Percentiles rank a stretch among this genome's conserved stretches.
Evolutionary conservation across 768 basidiomycete genomes (phyloP).

Genomic region (Gymnopilus dilepis): DNA sequence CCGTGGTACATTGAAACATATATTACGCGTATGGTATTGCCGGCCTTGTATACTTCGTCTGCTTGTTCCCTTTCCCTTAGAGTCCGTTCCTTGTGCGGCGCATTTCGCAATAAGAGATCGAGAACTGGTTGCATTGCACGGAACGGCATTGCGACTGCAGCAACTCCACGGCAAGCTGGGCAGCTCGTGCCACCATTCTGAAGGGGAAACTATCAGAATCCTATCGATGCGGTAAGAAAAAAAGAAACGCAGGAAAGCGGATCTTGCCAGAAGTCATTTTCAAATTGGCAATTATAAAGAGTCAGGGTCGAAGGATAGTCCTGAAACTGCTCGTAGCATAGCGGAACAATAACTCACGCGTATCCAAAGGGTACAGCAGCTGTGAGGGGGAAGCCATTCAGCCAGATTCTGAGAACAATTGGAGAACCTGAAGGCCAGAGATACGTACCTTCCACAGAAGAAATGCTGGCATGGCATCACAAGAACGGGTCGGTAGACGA

Average conservation of each 20-base stretch:
- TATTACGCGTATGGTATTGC: slow-evolving; percentile 67
- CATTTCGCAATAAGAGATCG: slow-evolving; percentile 72
- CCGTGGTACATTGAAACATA: neutral
- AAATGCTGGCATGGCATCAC: slow-evolving; percentile 89
- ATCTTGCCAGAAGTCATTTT: too few relatives aligned
- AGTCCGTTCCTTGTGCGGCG: slow-evolving; percentile 70
- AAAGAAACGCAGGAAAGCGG: neutral
- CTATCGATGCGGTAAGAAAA: too few relatives aligned
- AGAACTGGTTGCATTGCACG: slow-evolving; percentile 75
- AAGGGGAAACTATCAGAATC: slow-evolving; percentile 10
- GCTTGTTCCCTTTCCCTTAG: slow-evolving; percentile 80
- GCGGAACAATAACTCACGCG: slow-evolving; percentile 59
- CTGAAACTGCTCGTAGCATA: slow-evolving; percentile 7
- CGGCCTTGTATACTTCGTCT: slow-evolving; percentile 76
- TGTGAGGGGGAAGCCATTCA: slow-evolving; percentile 31
- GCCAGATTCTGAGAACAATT: slow-evolving; percentile 2
- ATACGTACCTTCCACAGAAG: slow-evolving; percentile 82
- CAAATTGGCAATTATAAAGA: too few relatives aligned
- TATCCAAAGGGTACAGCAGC: slow-evolving; percentile 86
- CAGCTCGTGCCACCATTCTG: slow-evolving; percentile 88
- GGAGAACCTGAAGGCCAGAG: slow-evolving; percentile 3
- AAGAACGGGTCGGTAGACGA: slow-evolving; percentile 82
- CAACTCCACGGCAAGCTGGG: slow-evolving; percentile 77
- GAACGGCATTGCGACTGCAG: slow-evolving; percentile 72
- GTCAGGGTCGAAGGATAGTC: neutral